These are phyloP conservation scores for Penicillium tannophilum DNA, from an alignment of 495 filamentous ascomycete species.

Conservation along the genomic window DNA sequence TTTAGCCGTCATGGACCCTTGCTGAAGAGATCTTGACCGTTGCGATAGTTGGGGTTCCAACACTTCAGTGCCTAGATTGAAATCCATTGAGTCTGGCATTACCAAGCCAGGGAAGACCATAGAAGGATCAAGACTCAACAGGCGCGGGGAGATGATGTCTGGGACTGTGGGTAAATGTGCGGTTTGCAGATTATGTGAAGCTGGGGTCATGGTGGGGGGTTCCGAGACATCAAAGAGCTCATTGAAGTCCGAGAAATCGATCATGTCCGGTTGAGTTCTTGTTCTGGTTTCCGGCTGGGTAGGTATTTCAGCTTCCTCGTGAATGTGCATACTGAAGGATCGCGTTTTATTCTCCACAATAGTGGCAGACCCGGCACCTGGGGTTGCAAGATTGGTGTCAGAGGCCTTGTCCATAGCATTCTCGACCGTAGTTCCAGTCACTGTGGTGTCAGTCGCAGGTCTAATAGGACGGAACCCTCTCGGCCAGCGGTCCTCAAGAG, in stretches of 20 bases:
- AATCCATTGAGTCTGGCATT: background rate
- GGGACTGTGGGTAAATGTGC: background rate
- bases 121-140: background rate
- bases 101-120: background rate
- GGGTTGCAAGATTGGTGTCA: background rate
- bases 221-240: background rate
- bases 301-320: too few species aligned
- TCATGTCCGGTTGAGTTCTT: too few species aligned
- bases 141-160: background rate
- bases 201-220: background rate
- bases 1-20: slow-evolving; percentile 6
- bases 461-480: background rate
- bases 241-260: background rate
- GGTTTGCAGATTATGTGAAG: background rate
- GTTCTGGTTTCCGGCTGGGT: too few species aligned
- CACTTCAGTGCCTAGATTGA: background rate
- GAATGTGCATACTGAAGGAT: too few species aligned
- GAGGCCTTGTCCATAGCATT: too few species aligned
- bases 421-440: too few species aligned
- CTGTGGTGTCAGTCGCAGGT: background rate
- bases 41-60: slow-evolving; percentile 1
- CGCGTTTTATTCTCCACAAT: background rate
- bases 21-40: background rate
- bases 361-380: background rate
- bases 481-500: background rate